Conservation (phyloP, 345 rosid species). For the Nephelium lappaceum region DNA sequence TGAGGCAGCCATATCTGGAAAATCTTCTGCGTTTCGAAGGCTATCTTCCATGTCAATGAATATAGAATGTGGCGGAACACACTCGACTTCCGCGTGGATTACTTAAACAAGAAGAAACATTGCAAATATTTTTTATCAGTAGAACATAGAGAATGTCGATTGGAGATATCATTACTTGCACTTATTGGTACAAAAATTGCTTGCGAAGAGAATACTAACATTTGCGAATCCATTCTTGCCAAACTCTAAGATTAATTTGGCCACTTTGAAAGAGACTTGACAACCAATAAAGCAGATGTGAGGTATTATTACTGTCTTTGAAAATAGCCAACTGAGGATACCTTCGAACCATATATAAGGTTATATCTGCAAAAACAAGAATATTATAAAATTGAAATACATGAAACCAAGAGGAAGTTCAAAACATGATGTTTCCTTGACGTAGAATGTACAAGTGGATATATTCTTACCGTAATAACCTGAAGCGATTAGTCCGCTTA, state of each 20-base stretch:
- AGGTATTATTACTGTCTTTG: background rate
- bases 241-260: background rate
- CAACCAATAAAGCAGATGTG: background rate
- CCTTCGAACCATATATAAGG: background rate
- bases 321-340: background rate
- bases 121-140: too few species aligned
- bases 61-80: background rate
- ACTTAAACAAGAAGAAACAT: too few species aligned
- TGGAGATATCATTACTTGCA: background rate
- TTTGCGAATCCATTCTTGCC: background rate
- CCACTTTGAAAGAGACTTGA: conserved; percentile 4
- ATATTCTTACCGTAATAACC: too few species aligned
- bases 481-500: too few species aligned
- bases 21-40: background rate
- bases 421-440: too few species aligned
- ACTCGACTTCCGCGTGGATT: too few species aligned
- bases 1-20: background rate
- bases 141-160: too few species aligned
- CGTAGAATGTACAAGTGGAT: too few species aligned
- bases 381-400: background rate
- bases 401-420: too few species aligned
- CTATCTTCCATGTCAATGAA: background rate
- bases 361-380: background rate
- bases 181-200: too few species aligned
- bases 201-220: background rate